Conservation (phyloP, 2,329 filamentous ascomycete species). For the Aspergillus persii region DNA sequence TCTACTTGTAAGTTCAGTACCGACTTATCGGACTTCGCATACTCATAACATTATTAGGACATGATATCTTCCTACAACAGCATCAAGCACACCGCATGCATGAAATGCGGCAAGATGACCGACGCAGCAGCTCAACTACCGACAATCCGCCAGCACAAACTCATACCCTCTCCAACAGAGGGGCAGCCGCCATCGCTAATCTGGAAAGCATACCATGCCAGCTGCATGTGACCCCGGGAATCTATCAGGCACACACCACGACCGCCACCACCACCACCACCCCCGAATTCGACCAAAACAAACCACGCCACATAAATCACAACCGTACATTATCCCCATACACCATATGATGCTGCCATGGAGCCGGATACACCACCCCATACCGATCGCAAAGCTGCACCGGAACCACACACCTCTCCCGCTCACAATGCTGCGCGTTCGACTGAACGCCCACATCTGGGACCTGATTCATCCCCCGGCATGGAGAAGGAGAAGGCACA, state of each 20-base stretch:
- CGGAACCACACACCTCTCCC: conserved; percentile 22
- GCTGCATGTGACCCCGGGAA: conserved; percentile 20
- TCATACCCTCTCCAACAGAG: conserved; percentile 14
- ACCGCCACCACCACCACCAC: not conserved
- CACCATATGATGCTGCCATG: conserved; percentile 23
- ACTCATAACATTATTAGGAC: conserved; percentile 27
- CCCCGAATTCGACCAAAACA: not conserved
- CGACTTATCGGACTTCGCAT: not conserved
- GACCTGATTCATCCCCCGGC: conserved; percentile 11
- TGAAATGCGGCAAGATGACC: conserved; percentile 38
- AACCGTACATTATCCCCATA: conserved; percentile 12
- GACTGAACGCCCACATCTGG: conserved; percentile 32
- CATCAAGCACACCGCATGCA: conserved; percentile 39
- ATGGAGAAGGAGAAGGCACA: too few species aligned
- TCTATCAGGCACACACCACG: not conserved
- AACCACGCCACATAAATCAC: not conserved
- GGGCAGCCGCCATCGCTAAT: conserved; percentile 9
- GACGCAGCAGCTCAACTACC: conserved; percentile 41
- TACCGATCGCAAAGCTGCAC: conserved; percentile 24
- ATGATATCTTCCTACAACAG: conserved; percentile 44
- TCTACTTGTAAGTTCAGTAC: conserved; percentile 32
- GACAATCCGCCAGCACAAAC: conserved; percentile 31
- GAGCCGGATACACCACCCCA: conserved; percentile 20
- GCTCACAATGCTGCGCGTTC: conserved; percentile 28
- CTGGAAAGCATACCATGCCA: conserved; percentile 38